A percentile compares a stretch with the other conserved stretches of the same genome.
Conservation (phyloP, 306 rosid genomes). For the Vachellia pachyceras region DNA sequence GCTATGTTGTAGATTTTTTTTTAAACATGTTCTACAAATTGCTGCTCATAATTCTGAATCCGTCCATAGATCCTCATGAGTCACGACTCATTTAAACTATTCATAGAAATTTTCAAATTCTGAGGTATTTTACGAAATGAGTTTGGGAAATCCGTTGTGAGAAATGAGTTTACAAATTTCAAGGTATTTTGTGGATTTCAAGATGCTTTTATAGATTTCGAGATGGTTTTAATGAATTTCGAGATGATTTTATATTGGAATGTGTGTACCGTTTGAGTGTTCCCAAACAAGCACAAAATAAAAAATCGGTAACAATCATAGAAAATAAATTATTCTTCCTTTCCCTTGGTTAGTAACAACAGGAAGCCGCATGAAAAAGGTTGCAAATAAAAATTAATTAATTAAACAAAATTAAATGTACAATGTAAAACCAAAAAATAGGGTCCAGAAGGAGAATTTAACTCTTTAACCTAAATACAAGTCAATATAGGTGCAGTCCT, state of each 20-base stretch:
- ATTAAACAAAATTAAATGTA: background rate
- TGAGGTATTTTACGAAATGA: too few species aligned
- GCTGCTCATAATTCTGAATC: background rate
- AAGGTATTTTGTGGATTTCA: too few species aligned
- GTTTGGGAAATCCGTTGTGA: too few species aligned
- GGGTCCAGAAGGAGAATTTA: background rate
- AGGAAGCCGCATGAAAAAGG: background rate
- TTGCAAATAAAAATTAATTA: background rate
- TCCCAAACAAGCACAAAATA: too few species aligned
- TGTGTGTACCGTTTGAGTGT: too few species aligned
- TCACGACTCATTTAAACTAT: background rate
- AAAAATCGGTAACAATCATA: background rate
- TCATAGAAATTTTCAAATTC: background rate
- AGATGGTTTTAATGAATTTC: too few species aligned
- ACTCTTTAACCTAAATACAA: conserved; percentile 19
- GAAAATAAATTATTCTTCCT: background rate
- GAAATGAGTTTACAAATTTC: too few species aligned
- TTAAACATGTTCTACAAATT: too few species aligned
- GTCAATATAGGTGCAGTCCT: conserved; percentile 3
- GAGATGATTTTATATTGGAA: too few species aligned
- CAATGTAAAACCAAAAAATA: background rate
- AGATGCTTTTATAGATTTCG: too few species aligned
- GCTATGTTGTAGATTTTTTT: background rate
- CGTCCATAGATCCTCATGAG: background rate
- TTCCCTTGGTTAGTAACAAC: background rate